Conservation (phyloP, 1,284 basidiomycete genomes). For the Agroathelia rolfsii region DNA sequence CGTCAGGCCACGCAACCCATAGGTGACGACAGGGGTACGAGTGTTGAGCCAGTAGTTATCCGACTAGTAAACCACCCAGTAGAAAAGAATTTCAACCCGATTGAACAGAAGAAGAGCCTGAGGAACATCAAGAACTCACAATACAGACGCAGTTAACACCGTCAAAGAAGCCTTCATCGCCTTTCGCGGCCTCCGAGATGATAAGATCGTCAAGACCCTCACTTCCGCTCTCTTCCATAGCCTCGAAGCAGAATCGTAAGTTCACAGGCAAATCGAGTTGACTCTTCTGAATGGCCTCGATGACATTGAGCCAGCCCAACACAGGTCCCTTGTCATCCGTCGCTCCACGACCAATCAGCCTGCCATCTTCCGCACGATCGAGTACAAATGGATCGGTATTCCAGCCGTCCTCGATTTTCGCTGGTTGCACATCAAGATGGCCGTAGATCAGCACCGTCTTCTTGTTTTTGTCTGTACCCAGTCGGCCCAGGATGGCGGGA, state of each 20-base stretch:
- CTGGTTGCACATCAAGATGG: slow-evolving; percentile 84
- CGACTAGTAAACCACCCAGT: slow-evolving; percentile 36
- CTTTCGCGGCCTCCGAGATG: slow-evolving; percentile 60
- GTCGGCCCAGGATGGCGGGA: slow-evolving; percentile 77
- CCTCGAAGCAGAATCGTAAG: slow-evolving; percentile 87
- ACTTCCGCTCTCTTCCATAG: slow-evolving; percentile 93
- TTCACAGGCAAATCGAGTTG: slow-evolving; percentile 75
- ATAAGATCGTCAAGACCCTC: slow-evolving; percentile 77
- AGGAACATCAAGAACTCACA: slow-evolving; percentile 33
- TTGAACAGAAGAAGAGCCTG: background rate
- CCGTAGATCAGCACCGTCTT: slow-evolving; percentile 92
- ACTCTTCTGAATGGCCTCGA: slow-evolving; percentile 67
- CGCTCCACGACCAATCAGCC: slow-evolving; percentile 88
- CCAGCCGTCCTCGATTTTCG: slow-evolving; percentile 69
- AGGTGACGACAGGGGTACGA: slow-evolving; percentile 67
- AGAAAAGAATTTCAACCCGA: background rate
- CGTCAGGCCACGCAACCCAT: slow-evolving; percentile 78
- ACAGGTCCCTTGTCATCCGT: slow-evolving; percentile 93
- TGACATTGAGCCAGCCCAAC: slow-evolving; percentile 85
- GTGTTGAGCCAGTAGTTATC: slow-evolving; percentile 84
- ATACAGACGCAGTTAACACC: slow-evolving; percentile 96
- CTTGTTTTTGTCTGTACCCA: slow-evolving; percentile 80
- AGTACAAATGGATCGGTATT: slow-evolving; percentile 78
- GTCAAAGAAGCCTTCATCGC: slow-evolving; percentile 69
- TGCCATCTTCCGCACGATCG: slow-evolving; percentile 81